phyloP scores from a whole-genome alignment of 2,329 filamentous ascomycete species.

The Botrytis cinerea region DNA sequence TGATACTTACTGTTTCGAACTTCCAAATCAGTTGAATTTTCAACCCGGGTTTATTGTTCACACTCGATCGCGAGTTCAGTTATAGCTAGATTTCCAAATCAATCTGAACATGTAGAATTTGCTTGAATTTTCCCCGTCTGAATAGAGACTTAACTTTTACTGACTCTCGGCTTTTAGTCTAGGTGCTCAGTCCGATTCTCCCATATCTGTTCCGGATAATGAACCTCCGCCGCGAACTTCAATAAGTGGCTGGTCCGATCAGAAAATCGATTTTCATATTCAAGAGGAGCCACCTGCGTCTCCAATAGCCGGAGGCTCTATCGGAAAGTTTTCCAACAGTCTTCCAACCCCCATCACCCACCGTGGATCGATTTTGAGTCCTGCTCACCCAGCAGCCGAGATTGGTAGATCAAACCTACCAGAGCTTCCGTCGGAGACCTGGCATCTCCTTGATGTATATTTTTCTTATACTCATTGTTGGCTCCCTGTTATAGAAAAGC shows the following conservation, averaged over 20 bases:
- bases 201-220: neutral
- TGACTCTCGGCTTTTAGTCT: neutral
- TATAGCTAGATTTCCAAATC: neutral
- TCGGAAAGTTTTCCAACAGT: neutral
- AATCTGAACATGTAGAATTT: neutral
- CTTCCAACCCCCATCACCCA: conserved; percentile 20
- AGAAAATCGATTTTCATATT: conserved; percentile 18
- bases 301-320: neutral
- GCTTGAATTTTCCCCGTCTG: neutral
- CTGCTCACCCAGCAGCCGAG: conserved; percentile 24
- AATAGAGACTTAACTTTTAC: neutral
- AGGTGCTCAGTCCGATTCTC: conserved; percentile 8
- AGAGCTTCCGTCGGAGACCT: conserved; percentile 40
- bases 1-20: neutral
- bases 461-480: conserved; percentile 76
- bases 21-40: neutral
- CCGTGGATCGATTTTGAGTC: conserved; percentile 32
- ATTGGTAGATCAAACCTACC: conserved; percentile 26
- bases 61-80: neutral
- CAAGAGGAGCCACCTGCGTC: conserved; percentile 7
- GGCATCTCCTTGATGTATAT: conserved; percentile 66
- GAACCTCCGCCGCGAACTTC: neutral
- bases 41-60: neutral
- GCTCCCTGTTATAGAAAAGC: conserved; percentile 72
- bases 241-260: conserved; percentile 18